Evolutionary conservation across 2,329 filamentous ascomycete genomes (phyloP), one percentile per base, ranked within the genome.

Genomic region (Truncatella angustata): DNA sequence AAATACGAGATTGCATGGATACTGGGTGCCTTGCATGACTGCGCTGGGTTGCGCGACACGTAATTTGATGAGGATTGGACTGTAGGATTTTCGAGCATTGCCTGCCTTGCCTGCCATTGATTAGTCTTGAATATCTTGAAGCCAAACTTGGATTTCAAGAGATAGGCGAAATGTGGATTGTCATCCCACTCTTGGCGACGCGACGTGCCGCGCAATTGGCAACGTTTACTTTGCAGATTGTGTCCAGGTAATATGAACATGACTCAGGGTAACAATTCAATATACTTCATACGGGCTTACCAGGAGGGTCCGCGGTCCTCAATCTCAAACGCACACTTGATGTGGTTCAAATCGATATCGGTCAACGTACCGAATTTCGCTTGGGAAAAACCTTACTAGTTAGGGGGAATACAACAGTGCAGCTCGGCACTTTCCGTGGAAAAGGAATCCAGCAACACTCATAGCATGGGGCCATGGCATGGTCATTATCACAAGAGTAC

Each of bases 341-440:
- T 7, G 28, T 44, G 40, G 40, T 26, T 12, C 40, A 24, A 26
- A 44, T 44, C 40, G 40, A 44, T 44, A 44, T 30, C 40, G 40
- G 40, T 24, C 16, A 24, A 10, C 40, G 10, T 26, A 28, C 21
- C 40, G 21, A 28, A 21, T 7, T 14, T 44, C 40, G 23, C 40
- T 44, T 24, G 23, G 28, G 14, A 23, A 6, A 11, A 40, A 12
- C 10, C 7, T 36, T 9, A 14, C 12, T 9, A 40, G 14, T 18
- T 9, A 21, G 18, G 18, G n/a, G 37, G 18, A 40, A 21, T 21
- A 18, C 24, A 21, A 20, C 37, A 40, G 14, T 11, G 24, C 5
- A 40, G 24, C 37, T 40, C 37, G 37, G 37, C 14, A 40, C 37
- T 40, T 40, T n/a, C 37, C 37, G 37, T 40, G 18, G 37, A 18